Evolutionary conservation across 2,329 filamentous ascomycete species (phyloP), one percentile per base, ranked within the genome.

Genomic region (Ceratocystis cacaofunesta): DNA sequence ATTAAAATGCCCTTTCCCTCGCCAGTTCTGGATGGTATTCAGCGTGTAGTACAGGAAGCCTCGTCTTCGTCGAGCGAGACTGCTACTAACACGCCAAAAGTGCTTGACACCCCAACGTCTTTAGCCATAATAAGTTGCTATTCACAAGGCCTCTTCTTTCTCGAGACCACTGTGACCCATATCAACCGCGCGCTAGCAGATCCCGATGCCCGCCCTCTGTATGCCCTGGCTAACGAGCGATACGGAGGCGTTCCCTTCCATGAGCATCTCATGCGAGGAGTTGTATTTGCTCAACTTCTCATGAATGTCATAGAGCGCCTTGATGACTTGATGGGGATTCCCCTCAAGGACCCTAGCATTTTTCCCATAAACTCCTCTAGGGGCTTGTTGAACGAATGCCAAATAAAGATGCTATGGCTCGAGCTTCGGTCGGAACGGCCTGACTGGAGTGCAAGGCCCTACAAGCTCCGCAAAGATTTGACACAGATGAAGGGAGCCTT

Each of bases 41-140:
- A 66, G 25, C 36, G n/a, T 15, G 55, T 44, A 7, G 55, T 64
- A 15, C 36, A 50, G 22, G 61, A 66, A 25, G 43, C 65, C 17
- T 52, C 65, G 7, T 15, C 43, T 25, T 44, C 36, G 8, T 19
- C 60, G 61, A 28, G 50, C 41, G 28, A 15, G 15, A n/a, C n/a
- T 52, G 50, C 25, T 46, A 44, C 10, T 17, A 58, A n/a, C 28
- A 44, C 5, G 48, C 55, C 60, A 19, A 62, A 63, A 22, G 55
- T 63, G 5, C 69, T 70, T n/a, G 72, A 72, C 64, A 69, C 70
- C 0, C 67, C 72, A 0, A 72, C 71, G 1, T 70, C 72, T 60
- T 69, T 73, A 32, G 68, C 72, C 25, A 68, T 72, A 36, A 70
- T 72, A 60, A 74, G 72, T 5, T 74, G 72, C 58, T 73, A 70